A percentile compares a stretch with the other conserved stretches of the same genome.
These are phyloP conservation scores for Nakazawaea wyomingensis DNA, from an alignment of 805 yeast genomes.

Conservation along the genomic window DNA sequence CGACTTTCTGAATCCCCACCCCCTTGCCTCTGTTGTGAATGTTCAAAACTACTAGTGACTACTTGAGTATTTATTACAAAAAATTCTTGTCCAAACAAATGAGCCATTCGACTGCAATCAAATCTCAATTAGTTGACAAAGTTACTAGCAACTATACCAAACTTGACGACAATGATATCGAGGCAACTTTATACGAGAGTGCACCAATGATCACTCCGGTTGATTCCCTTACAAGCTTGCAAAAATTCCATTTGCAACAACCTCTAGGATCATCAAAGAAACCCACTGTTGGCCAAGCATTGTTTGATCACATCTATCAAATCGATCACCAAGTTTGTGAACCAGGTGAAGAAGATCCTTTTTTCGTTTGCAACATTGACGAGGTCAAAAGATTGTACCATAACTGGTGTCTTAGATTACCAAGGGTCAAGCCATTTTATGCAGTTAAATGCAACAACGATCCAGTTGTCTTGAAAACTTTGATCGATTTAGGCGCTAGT, in stretches of 20 bases:
- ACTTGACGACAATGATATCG: not conserved
- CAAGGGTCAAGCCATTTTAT: conserved; percentile 79
- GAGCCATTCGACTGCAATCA: conserved; percentile 1
- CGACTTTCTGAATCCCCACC: too few species aligned
- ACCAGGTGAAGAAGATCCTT: conserved; percentile 80
- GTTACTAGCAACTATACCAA: not conserved
- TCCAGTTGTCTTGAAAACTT: conserved; percentile 45
- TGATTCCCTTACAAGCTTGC: not conserved
- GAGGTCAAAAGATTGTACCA: conserved; percentile 55
- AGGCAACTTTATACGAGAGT: not conserved
- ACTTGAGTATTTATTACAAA: not conserved
- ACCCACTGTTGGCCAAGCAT: conserved; percentile 32
- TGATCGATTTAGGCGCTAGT: conserved; percentile 61
- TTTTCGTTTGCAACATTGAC: conserved; percentile 82
- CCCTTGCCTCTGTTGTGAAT: too few species aligned
- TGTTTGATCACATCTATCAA: conserved; percentile 32
- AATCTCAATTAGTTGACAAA: not conserved
- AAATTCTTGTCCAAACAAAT: not conserved
- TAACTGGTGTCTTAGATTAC: conserved; percentile 64
- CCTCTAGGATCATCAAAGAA: too few species aligned
- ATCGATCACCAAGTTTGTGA: conserved; percentile 56
- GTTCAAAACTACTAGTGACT: not conserved
- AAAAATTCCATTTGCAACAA: too few species aligned
- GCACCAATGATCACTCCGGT: conserved; percentile 3
- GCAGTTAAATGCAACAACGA: conserved; percentile 95